Conservation (phyloP, 176 grass and related monocot species). For the Oryza meyeriana region DNA sequence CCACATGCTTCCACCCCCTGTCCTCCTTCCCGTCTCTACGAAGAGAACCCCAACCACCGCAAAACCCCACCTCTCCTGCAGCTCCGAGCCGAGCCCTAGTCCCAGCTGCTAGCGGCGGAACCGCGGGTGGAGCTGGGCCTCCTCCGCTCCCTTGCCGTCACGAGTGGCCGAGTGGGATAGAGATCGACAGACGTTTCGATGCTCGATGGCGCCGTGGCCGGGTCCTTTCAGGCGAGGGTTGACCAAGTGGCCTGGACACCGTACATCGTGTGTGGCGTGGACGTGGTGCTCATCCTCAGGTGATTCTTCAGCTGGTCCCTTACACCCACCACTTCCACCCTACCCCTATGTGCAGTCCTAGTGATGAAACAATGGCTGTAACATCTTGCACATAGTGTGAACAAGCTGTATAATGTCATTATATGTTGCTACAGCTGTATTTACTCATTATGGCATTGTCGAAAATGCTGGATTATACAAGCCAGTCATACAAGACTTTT, state of each 20-base stretch:
- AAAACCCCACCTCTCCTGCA: not conserved
- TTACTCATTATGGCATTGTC: not conserved
- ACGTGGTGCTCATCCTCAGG: conserved; percentile 42
- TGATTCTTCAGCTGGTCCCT: not conserved
- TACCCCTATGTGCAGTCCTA: not conserved
- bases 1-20: no score
- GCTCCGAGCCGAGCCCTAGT: no score
- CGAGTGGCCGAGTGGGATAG: conserved; percentile 29
- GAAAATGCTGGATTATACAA: not conserved
- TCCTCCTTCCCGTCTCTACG: no score
- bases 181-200: conserved; percentile 29
- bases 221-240: conserved; percentile 31
- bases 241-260: conserved; percentile 23
- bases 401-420: not conserved
- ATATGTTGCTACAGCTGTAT: not conserved
- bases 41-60: not conserved
- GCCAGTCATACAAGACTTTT: not conserved
- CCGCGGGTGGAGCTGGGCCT: conserved; percentile 23
- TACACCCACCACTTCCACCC: not conserved
- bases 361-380: not conserved
- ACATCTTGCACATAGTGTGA: not conserved
- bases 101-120: conserved; percentile 32
- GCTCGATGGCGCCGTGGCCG: conserved; percentile 6
- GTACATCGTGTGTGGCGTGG: conserved; percentile 32
- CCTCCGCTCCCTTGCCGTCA: conserved; percentile 28